phyloP scores from a whole-genome alignment of 1,284 basidiomycete species.

The Leccinum fuscescens region DNA sequence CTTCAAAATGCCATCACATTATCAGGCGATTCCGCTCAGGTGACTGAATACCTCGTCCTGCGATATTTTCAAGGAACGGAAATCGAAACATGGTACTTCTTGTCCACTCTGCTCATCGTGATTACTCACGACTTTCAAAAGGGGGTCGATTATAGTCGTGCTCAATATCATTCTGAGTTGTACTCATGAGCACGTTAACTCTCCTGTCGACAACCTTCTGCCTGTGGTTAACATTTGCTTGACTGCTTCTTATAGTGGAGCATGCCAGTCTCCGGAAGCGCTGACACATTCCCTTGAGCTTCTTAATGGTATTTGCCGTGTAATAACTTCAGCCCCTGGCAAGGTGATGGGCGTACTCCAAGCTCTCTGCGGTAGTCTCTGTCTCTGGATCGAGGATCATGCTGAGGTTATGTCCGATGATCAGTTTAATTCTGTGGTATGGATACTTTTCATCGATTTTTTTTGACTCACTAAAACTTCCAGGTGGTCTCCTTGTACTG shows the following conservation, averaged over 20 bases:
- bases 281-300: constrained; percentile 34
- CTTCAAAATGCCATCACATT: constrained; percentile 30
- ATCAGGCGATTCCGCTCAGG: constrained; percentile 17
- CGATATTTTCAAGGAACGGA: constrained; percentile 23
- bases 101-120: neutral
- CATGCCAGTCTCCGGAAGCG: constrained; percentile 23
- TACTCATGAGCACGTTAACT: constrained; percentile 4
- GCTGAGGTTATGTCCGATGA: constrained; percentile 37
- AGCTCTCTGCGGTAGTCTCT: constrained; percentile 40
- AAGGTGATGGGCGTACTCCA: constrained; percentile 36
- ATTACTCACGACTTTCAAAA: constrained; percentile 14
- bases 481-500: constrained; percentile 50
- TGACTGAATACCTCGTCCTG: constrained; percentile 25
- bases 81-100: constrained; percentile 24
- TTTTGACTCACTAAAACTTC: constrained; percentile 3
- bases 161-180: constrained; percentile 21
- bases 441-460: constrained; percentile 14
- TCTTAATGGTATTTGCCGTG: constrained; percentile 34
- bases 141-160: constrained; percentile 22
- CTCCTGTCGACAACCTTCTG: constrained; percentile 19
- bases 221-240: constrained; percentile 32
- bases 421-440: constrained; percentile 49
- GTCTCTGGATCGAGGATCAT: constrained; percentile 53
- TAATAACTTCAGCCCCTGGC: constrained; percentile 29
- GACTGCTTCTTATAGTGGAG: constrained; percentile 34